These are phyloP conservation scores for Gamsiella multidivaricata DNA, from an alignment of 192 early-diverging fungal genomes.

Conservation along the genomic window DNA sequence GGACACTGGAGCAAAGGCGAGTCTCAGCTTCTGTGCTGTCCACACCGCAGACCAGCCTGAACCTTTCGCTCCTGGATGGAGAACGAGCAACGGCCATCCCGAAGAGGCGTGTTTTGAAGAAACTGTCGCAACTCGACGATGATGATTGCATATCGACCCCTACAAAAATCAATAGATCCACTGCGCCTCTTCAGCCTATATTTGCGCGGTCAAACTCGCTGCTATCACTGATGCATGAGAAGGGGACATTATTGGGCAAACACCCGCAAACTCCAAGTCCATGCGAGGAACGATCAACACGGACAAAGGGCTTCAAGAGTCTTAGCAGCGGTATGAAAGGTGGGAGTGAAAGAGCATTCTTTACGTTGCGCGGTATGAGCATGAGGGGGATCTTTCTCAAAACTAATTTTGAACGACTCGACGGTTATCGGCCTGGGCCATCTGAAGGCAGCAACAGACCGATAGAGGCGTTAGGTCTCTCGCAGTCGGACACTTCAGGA, in stretches of 20 bases:
- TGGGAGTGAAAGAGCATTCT: background rate
- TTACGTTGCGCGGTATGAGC: no score
- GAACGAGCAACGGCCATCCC: constrained; percentile 13
- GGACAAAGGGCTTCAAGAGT: constrained; percentile 33
- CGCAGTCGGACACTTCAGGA: constrained; percentile 1
- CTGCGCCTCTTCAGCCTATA: background rate
- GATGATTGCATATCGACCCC: constrained; percentile 32
- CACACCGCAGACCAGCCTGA: constrained; percentile 11
- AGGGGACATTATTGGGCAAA: constrained; percentile 41
- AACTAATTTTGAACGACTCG: background rate
- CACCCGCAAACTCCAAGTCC: constrained; percentile 47
- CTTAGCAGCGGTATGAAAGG: constrained; percentile 8
- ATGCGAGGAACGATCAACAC: constrained; percentile 14
- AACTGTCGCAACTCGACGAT: background rate
- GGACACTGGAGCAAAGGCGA: constrained; percentile 13
- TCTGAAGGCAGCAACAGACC: background rate
- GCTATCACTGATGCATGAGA: constrained; percentile 28
- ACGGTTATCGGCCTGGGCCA: background rate
- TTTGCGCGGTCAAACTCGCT: constrained; percentile 17
- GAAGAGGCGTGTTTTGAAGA: constrained; percentile 15
- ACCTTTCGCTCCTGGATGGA: constrained; percentile 9
- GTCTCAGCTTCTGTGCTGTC: constrained; percentile 12
- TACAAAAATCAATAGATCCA: constrained; percentile 7
- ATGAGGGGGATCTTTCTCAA: no score
- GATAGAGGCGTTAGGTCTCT: constrained; percentile 14